phyloP scores from a whole-genome alignment of 768 basidiomycete species.

The Amanita fuliginea region DNA sequence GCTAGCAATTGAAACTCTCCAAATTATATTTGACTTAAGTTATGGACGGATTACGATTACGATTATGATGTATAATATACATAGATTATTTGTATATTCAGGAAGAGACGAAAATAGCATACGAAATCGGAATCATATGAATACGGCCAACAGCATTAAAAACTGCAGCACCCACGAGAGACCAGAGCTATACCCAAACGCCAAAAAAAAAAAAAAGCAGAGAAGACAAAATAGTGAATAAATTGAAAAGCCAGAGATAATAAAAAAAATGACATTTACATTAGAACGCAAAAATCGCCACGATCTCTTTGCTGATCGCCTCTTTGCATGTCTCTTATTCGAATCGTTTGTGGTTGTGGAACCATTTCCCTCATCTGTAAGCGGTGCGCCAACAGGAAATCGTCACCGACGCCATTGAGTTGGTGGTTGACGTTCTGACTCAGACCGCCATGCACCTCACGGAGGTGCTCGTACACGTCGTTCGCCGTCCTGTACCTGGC shows the following conservation, averaged over 20 bases:
- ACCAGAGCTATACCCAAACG: too few species aligned
- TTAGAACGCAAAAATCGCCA: not conserved
- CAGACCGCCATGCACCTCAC: slow-evolving; percentile 16
- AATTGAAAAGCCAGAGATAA: not conserved
- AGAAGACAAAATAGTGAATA: not conserved
- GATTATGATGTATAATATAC: too few species aligned
- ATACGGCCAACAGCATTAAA: too few species aligned
- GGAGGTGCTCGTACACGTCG: slow-evolving; percentile 27
- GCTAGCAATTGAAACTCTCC: not conserved
- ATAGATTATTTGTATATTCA: too few species aligned
- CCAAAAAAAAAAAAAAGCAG: too few species aligned
- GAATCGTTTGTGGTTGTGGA: not conserved
- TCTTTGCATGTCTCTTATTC: not conserved
- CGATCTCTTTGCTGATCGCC: not conserved
- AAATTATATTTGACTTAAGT: too few species aligned
- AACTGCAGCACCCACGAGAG: too few species aligned
- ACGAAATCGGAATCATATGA: too few species aligned
- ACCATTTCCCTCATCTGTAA: not conserved
- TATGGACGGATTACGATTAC: too few species aligned
- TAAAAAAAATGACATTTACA: not conserved
- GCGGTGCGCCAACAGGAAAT: not conserved
- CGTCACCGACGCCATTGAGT: not conserved
- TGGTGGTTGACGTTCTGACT: not conserved
- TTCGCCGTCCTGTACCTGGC: slow-evolving; percentile 18
- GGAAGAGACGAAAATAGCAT: too few species aligned